Evolutionary conservation across 129 eudicot species (phyloP).

Genomic region (Tanacetum coccineum): DNA sequence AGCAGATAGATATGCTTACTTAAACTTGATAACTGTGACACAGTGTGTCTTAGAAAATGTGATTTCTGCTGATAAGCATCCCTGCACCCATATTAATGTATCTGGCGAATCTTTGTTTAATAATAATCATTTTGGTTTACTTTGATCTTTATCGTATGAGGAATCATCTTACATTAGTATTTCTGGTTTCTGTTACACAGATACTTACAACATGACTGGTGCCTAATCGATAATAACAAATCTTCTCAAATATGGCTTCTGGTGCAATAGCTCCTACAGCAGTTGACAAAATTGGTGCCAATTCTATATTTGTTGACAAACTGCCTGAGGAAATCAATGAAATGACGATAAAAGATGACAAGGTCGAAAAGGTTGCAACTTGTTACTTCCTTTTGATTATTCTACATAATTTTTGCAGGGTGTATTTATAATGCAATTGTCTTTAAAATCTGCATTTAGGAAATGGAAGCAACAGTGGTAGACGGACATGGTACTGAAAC

Average conservation of each 20-base stretch:
- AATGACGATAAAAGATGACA: constrained; percentile 59
- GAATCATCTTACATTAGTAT: constrained; percentile 4
- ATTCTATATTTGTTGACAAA: constrained; percentile 49
- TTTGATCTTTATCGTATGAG: background rate
- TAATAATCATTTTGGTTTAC: background rate
- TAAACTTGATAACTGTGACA: background rate
- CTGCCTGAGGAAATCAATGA: constrained; percentile 63
- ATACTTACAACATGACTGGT: constrained; percentile 18
- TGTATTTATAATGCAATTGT: background rate
- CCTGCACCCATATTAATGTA: background rate
- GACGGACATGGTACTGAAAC: constrained; percentile 75
- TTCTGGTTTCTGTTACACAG: constrained; percentile 7
- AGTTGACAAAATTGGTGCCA: constrained; percentile 29
- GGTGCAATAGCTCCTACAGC: constrained; percentile 27
- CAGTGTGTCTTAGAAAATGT: background rate
- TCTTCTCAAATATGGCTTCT: constrained; percentile 33
- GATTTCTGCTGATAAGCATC: background rate
- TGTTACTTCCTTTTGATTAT: background rate
- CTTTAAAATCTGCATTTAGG: constrained; percentile 30
- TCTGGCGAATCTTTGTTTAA: background rate
- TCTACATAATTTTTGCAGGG: background rate
- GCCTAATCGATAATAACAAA: constrained; percentile 5
- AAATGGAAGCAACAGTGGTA: constrained; percentile 60
- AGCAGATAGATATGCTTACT: background rate
- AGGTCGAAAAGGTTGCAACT: constrained; percentile 46